These are phyloP conservation scores for Alternaria dauci DNA, from an alignment of 2,329 filamentous ascomycete species.

Conservation along the genomic window DNA sequence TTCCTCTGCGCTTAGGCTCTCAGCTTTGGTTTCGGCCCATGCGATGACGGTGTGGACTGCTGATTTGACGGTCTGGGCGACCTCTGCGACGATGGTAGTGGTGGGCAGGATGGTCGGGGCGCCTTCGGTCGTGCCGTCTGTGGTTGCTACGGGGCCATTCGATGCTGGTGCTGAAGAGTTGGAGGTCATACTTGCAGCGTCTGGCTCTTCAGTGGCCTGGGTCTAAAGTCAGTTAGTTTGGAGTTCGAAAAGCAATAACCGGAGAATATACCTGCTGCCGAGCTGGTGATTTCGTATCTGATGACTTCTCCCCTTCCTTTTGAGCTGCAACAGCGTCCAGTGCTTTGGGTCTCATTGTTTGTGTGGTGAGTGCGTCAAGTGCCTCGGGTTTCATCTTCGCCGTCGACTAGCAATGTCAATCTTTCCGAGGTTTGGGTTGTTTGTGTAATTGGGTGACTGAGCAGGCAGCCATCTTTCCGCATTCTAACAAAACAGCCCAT, in stretches of 20 bases:
- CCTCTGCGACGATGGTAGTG: conserved; percentile 26
- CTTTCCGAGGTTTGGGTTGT: not conserved
- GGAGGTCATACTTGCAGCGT: not conserved
- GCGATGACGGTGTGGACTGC: conserved; percentile 30
- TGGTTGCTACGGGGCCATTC: conserved; percentile 14
- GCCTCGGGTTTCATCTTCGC: conserved; percentile 27
- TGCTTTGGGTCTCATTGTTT: conserved; percentile 28
- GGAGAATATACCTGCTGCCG: conserved; percentile 8
- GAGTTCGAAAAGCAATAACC: not conserved
- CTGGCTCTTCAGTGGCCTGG: not conserved
- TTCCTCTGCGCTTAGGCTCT: conserved; percentile 29
- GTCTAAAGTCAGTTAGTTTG: not conserved
- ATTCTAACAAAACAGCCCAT: not conserved
- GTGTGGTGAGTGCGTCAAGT: conserved; percentile 26
- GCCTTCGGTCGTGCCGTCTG: conserved; percentile 19
- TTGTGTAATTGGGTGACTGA: not conserved
- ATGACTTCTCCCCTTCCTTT: not conserved
- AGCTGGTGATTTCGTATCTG: not conserved
- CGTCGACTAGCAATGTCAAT: not conserved
- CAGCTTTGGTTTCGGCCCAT: conserved; percentile 41
- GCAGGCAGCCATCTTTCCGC: not conserved
- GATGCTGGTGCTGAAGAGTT: conserved; percentile 16
- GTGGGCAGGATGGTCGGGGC: not conserved
- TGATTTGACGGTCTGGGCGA: conserved; percentile 29
- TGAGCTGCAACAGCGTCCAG: conserved; percentile 22